Evolutionary conservation across 2,329 filamentous ascomycete species (phyloP).

Genomic region (Aureobasidium leucospermi): DNA sequence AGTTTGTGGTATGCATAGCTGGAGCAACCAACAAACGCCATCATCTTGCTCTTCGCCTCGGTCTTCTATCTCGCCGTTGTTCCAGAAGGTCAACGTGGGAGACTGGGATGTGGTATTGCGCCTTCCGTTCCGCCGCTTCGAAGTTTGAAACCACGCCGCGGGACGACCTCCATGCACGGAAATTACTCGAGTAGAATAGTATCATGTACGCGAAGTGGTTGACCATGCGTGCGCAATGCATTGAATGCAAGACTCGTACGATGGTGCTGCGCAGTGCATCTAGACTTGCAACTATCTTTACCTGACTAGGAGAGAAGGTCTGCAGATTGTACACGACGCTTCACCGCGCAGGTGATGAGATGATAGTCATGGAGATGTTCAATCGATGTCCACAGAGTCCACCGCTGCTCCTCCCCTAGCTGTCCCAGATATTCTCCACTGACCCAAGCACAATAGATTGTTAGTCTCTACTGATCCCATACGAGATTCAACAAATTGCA

Average conservation of each 20-base stretch:
- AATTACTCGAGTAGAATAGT: background rate
- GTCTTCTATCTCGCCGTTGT: background rate
- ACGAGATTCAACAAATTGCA: background rate
- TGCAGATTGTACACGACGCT: background rate
- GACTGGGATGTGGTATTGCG: background rate
- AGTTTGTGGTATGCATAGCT: constrained; percentile 8
- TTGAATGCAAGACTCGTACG: constrained; percentile 6
- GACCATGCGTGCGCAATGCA: background rate
- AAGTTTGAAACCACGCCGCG: constrained; percentile 3
- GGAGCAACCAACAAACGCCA: background rate
- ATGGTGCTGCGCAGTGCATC: background rate
- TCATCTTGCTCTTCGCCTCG: background rate
- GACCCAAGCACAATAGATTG: background rate
- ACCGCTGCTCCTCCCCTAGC: background rate
- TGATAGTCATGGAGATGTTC: background rate
- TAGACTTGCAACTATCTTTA: background rate
- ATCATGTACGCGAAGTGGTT: background rate
- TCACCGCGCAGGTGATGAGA: background rate
- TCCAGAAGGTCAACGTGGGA: background rate
- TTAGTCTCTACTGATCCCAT: background rate
- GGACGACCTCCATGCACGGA: background rate
- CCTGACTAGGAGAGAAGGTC: background rate
- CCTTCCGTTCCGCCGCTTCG: background rate
- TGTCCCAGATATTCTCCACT: background rate
- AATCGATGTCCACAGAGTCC: background rate